Base-by-base conservation (phyloP, 1,284 basidiomycete species). In the Austroboletus novae-zelandiae region DNA sequence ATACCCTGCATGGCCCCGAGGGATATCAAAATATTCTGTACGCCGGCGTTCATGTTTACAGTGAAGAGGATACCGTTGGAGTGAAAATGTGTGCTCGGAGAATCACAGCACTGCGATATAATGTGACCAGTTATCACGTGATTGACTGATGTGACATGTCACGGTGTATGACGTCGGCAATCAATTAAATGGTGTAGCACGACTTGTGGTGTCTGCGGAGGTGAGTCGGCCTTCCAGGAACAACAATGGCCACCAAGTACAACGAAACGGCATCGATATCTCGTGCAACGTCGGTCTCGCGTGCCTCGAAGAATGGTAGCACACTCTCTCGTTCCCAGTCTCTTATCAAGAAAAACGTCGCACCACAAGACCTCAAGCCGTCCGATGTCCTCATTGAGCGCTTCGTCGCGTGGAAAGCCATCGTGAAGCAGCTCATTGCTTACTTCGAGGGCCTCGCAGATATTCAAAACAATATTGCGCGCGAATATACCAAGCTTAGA, bases 381-480 rank as follows among this genome's bases (percentile, higher is more conserved):
- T 94, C 92, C 14, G 96, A 98, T 72, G 86, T 98, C 62, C 90
- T 99, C 69, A 98, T 98, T 63, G 96, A 98, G 72, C 86, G 96
- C 31, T 92, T 92, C 68, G 80, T 86, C 42, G 91, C 91, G 1
- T 96, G 93, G 93, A 96, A 96, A 73, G 84, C 83, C 47, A 97
- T 98, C 66, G 94, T 97, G 55, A 95, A 94, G 74, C 94, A 96
- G 77, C 83, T 98, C 52, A 91, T 94, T 54, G 84, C 85, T 0
- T 91, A 91, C 64, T 91, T 90, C 55, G 86, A 91, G 80, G 95
- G 95, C 52, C 81, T 96, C 47, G 94, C 94, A 15, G 93, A 96
- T 67, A 94, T 97, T 52, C 89, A 98, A 74, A 94, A 92, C 73
- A 96, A 96, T 72, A 90, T 93, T 17, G 94, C 94, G 36, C 86